These are phyloP conservation scores for Scalesia atractyloides DNA, from an alignment of 129 eudicot genomes.

Conservation along the genomic window DNA sequence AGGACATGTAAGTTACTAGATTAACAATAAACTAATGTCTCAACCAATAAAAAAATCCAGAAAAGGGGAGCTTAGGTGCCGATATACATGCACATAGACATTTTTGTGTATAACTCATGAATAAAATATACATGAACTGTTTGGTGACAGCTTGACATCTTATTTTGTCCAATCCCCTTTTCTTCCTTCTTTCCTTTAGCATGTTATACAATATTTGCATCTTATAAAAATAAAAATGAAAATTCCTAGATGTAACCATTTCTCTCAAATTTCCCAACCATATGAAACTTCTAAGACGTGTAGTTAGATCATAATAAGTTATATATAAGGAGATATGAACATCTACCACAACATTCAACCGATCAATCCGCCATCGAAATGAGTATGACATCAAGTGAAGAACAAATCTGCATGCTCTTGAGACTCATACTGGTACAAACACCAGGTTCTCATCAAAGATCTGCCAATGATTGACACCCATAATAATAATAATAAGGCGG, in stretches of 20 bases:
- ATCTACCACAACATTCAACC: background rate
- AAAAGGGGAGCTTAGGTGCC: too few relatives aligned
- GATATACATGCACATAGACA: too few relatives aligned
- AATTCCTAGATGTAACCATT: constrained; percentile 10
- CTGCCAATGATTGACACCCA: background rate
- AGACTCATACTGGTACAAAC: constrained; percentile 32
- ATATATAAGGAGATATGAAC: background rate
- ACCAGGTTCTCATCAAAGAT: constrained; percentile 14
- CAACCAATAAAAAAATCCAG: too few relatives aligned
- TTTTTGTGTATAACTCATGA: too few relatives aligned
- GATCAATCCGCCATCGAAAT: background rate
- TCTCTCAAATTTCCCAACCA: background rate
- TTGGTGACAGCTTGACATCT: constrained; percentile 8
- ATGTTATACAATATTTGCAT: background rate
- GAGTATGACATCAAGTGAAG: constrained; percentile 2
- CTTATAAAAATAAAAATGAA: background rate
- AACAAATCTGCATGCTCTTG: constrained; percentile 23
- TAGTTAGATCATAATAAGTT: background rate
- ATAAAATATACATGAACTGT: background rate
- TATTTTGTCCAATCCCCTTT: background rate
- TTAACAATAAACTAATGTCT: too few relatives aligned
- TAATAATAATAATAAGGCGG: background rate
- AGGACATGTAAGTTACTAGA: too few relatives aligned
- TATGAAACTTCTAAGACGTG: constrained; percentile 8
- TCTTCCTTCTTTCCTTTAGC: background rate